phyloP scores from a whole-genome alignment of 305 asterid genomes.

The Fraxinus paxiana region DNA sequence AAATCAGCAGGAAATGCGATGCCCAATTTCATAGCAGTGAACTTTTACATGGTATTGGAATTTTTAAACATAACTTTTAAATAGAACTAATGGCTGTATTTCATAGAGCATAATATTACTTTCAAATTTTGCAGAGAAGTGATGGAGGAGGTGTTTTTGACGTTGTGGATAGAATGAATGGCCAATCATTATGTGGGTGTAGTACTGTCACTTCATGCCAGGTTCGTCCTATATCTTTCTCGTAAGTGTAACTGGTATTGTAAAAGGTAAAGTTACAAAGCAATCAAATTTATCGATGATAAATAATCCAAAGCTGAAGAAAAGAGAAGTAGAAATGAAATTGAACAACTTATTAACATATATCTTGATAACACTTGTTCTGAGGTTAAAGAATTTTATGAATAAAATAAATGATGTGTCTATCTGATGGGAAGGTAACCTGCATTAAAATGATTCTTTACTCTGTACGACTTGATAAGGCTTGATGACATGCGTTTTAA shows the following conservation, averaged over 20 bases:
- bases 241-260: not conserved
- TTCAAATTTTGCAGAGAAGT: conserved; percentile 65
- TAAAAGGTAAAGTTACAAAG: not conserved
- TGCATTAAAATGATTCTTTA: not conserved
- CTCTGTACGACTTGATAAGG: not conserved
- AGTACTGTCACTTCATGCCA: conserved; percentile 68
- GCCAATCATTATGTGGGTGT: conserved; percentile 84
- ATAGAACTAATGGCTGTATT: not conserved
- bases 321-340: conserved; percentile 1
- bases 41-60: conserved; percentile 83
- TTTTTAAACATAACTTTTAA: not conserved
- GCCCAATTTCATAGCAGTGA: conserved; percentile 89
- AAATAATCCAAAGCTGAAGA: not conserved
- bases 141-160: conserved; percentile 95
- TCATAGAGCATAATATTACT: conserved; percentile 12
- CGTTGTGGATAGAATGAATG: conserved; percentile 82
- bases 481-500: not conserved
- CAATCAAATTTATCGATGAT: not conserved
- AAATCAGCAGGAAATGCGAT: conserved; percentile 72
- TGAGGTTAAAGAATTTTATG: not conserved
- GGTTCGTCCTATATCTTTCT: conserved; percentile 44
- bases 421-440: not conserved
- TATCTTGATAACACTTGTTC: not conserved
- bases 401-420: not conserved
- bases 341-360: not conserved